phyloP scores from a whole-genome alignment of 78 protist genomes.

The Dictyostelium intermedium region DNA sequence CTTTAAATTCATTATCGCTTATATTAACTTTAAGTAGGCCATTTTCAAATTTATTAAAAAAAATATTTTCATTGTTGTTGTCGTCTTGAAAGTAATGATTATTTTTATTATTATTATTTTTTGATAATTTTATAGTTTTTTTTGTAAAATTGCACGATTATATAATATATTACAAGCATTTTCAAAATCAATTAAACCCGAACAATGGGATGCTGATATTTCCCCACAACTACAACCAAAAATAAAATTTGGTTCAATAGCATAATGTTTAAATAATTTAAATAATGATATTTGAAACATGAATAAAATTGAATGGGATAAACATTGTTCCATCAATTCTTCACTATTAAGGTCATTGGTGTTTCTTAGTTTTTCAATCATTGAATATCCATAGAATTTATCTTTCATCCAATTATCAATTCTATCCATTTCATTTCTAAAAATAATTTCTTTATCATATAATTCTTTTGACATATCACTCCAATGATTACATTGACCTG shows the following conservation, averaged over 20 bases:
- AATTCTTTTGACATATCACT: neutral
- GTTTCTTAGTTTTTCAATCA: neutral
- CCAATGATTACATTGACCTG: neutral
- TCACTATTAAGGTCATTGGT: neutral
- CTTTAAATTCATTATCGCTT: neutral
- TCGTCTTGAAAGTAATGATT: too few relatives aligned
- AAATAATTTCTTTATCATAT: neutral
- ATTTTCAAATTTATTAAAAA: neutral
- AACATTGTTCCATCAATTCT: neutral
- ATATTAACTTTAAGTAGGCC: neutral
- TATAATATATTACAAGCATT: neutral
- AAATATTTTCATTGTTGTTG: too few relatives aligned
- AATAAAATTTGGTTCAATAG: neutral
- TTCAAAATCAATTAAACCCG: neutral
- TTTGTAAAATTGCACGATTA: neutral
- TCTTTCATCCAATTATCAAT: neutral
- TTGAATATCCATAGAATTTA: neutral
- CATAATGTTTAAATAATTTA: constrained; percentile 9
- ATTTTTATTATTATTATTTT: too few relatives aligned
- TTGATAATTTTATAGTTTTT: neutral
- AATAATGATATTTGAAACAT: constrained; percentile 36
- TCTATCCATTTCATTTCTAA: neutral
- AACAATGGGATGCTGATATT: neutral
- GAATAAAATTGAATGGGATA: constrained; percentile 21
- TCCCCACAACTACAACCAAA: neutral